Evolutionary conservation across 164 flowering plant species (phyloP), one percentile per base, ranked within the genome.

Genomic region (Liquidambar formosana): DNA sequence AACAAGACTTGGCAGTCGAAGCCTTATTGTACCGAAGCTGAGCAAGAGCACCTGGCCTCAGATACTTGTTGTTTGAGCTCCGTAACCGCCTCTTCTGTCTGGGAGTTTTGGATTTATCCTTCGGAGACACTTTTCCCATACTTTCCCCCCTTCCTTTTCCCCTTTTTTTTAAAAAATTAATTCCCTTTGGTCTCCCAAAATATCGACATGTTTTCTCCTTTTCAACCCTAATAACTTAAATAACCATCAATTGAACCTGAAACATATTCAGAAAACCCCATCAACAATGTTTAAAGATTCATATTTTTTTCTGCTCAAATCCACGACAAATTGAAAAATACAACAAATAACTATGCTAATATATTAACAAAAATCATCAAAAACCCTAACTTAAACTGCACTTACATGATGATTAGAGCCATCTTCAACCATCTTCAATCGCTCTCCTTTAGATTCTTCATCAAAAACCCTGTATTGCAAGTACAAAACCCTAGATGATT

Each of bases 31-130:
- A 77, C 16, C 93, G 87, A 33, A 84, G 81, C 79, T 86, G 90
- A 53, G 93, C 88, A 38, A 88, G 87, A 45, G 91, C 87, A n/a
- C 97, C 94, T 0, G 96, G 96, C 74, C 79, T 93, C 63, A 91
- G 72, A 79, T 88, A 91, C 83, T 76, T 90, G 59, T 73, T 83
- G 49, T 77, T 72, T 1, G 84, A 72, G 65, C 75, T 79, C 63
- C 77, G 71, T 11, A 66, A 52, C 23, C 84, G 81, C 74, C 82
- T 85, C 65, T 71, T 88, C 76, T 76, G 80, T 41, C 79, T 89
- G 10, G 79, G 53, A 54, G 68, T 77, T 67, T 69, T 81, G 1
- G 78, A 45, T 41, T 70, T 68, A 1, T 85, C 82, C 48, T 82
- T 84, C 0, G 85, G 86, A 46, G 85, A 83, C 27, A 79, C 81